phyloP scores from a whole-genome alignment of 2,329 filamentous ascomycete species.

The Aspergillus awamori region DNA sequence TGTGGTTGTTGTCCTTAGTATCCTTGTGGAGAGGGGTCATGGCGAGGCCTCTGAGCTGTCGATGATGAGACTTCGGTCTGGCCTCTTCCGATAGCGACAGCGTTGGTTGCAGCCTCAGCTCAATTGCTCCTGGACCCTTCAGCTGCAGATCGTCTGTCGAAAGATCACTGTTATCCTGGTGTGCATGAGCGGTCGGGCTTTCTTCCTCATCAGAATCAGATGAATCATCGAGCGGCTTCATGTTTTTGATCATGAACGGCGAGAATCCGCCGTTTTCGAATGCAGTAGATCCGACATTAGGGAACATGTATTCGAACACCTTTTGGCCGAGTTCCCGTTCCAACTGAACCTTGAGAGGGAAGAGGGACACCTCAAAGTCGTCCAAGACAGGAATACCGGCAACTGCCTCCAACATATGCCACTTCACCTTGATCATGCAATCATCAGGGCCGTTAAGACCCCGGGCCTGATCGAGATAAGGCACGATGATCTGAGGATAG shows the following conservation, averaged over 20 bases:
- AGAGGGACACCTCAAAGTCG: slow-evolving; percentile 91
- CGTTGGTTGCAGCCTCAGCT: slow-evolving; percentile 81
- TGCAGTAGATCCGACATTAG: slow-evolving; percentile 66
- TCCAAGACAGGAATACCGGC: slow-evolving; percentile 97
- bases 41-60: slow-evolving; percentile 35
- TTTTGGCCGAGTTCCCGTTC: slow-evolving; percentile 91
- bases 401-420: slow-evolving; percentile 98
- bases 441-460: slow-evolving; percentile 61
- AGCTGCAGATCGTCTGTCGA: slow-evolving; percentile 52
- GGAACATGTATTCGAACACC: slow-evolving; percentile 97
- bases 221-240: slow-evolving; percentile 53
- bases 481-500: slow-evolving; percentile 94
- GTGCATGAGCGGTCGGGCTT: slow-evolving; percentile 32
- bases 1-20: slow-evolving; percentile 31
- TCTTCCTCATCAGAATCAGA: slow-evolving; percentile 47
- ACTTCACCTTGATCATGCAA: slow-evolving; percentile 92
- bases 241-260: slow-evolving; percentile 55
- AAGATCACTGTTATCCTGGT: slow-evolving; percentile 43
- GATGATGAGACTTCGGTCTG: slow-evolving; percentile 32
- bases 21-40: slow-evolving; percentile 39
- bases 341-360: slow-evolving; percentile 90
- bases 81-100: slow-evolving; percentile 58
- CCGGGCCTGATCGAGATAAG: slow-evolving; percentile 72
- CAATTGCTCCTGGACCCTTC: slow-evolving; percentile 72
- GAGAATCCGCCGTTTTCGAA: slow-evolving; percentile 55